A percentile compares a stretch with the other conserved stretches of the same genome.
These are phyloP conservation scores for Malassezia dermatis DNA, from an alignment of 1,284 basidiomycete genomes.

Conservation along the genomic window DNA sequence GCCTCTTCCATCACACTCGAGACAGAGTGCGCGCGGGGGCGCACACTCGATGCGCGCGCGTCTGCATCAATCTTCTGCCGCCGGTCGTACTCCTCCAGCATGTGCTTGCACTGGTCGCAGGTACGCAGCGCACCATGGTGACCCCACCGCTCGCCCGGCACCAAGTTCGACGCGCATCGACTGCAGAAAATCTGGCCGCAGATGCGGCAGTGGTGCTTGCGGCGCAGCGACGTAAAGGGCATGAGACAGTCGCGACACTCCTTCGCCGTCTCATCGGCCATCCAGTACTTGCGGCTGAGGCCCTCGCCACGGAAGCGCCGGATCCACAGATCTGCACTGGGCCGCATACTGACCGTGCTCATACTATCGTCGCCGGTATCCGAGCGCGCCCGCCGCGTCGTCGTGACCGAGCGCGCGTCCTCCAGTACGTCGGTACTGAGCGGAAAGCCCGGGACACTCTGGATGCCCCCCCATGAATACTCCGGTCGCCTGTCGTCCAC, in stretches of 20 bases:
- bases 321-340: conserved; percentile 36
- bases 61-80: conserved; percentile 19
- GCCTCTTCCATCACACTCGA: neutral
- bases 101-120: conserved; percentile 85
- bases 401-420: conserved; percentile 32
- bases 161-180: conserved; percentile 83
- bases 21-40: neutral
- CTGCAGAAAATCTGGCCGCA: conserved; percentile 48
- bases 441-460: conserved; percentile 33
- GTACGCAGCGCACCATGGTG: conserved; percentile 83
- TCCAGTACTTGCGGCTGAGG: conserved; percentile 42
- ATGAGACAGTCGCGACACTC: conserved; percentile 53
- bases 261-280: conserved; percentile 73
- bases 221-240: conserved; percentile 38
- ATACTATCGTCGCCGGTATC: conserved; percentile 26
- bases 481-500: neutral
- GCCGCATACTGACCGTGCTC: conserved; percentile 13
- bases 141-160: conserved; percentile 85
- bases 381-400: conserved; percentile 24
- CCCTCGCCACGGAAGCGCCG: conserved; percentile 38
- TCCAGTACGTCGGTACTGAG: conserved; percentile 38
- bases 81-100: conserved; percentile 60
- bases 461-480: neutral
- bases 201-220: conserved; percentile 46
- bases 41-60: neutral